Conservation (phyloP, 1,284 basidiomycete species). For the Coniophora puteana region DNA sequence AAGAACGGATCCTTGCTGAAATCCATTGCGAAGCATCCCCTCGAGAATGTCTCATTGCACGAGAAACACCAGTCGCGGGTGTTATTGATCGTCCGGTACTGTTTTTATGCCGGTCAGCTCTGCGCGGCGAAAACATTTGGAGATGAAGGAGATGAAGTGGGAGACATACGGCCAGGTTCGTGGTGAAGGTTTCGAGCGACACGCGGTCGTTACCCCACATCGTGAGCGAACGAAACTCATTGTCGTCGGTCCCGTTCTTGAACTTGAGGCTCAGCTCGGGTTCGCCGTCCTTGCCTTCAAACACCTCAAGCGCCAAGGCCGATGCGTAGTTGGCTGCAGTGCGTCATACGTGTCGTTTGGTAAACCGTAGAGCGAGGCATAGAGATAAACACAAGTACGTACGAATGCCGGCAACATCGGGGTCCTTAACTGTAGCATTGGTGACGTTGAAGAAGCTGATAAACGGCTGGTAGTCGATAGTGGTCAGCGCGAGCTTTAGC, state of each 20-base stretch:
- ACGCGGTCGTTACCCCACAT: slow-evolving; percentile 12
- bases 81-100: slow-evolving; percentile 4
- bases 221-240: slow-evolving; percentile 10
- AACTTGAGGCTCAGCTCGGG: slow-evolving; percentile 32
- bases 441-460: slow-evolving; percentile 41
- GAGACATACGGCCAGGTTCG: slow-evolving; percentile 23
- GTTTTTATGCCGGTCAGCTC: too few relatives aligned
- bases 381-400: slow-evolving; percentile 4
- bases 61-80: slow-evolving; percentile 6
- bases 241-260: slow-evolving; percentile 37
- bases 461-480: slow-evolving; percentile 43
- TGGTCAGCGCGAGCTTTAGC: slow-evolving; percentile 35
- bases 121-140: too few relatives aligned
- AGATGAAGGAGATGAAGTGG: too few relatives aligned
- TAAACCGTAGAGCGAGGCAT: not conserved
- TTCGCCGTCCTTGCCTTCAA: slow-evolving; percentile 10
- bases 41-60: slow-evolving; percentile 5
- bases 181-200: slow-evolving; percentile 26
- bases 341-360: not conserved
- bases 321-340: slow-evolving; percentile 40
- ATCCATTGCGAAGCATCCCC: slow-evolving; percentile 4
- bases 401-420: slow-evolving; percentile 25
- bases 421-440: slow-evolving; percentile 20
- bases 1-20: slow-evolving; percentile 4
- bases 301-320: slow-evolving; percentile 35